Base-by-base conservation (phyloP, 2,329 filamentous ascomycete genomes). In the Nemania sp. region DNA sequence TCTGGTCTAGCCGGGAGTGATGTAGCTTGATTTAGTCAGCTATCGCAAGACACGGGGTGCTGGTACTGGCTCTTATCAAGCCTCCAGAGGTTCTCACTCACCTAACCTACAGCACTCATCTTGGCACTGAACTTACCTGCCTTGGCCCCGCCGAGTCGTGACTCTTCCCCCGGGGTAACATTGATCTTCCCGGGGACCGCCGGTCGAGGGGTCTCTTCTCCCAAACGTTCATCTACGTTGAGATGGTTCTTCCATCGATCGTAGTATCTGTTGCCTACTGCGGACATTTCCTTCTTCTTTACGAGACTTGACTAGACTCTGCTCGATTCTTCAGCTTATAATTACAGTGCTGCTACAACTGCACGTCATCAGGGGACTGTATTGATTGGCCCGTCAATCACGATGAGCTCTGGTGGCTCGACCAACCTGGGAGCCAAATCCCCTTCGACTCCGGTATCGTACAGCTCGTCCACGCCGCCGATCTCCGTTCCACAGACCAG, bases 351-450 rank as follows among this genome's bases (percentile, higher is more conserved):
- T n/a, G n/a, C n/a, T n/a, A n/a, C n/a, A n/a, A n/a, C n/a, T n/a
- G n/a, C n/a, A n/a, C n/a, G n/a, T n/a, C n/a, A n/a, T n/a, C n/a
- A n/a, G n/a, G n/a, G n/a, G n/a, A n/a, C n/a, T n/a, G n/a, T n/a
- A n/a, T n/a, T n/a, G n/a, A n/a, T n/a, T n/a, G n/a, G n/a, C n/a
- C n/a, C n/a, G n/a, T n/a, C 26, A 37, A 48, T 55, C 63, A 69
- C 54, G 56, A 70, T 70, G 68, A 70, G 63, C 66, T 65, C 67
- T 64, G 60, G 55, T 42, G 46, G 63, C 50, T 66, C 73, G 49
- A 70, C 70, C 11, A 72, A 68, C 41, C 48, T 70, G 72, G 80
- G 78, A 64, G 67, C 65, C 71, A 84, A 83, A 73, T 76, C 79
- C 70, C 75, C 79, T 60, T 72, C 79, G 45, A 61, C 73, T 49